Conservation (phyloP, 2,329 filamentous ascomycete species). For the Fusarium azukiicola region DNA sequence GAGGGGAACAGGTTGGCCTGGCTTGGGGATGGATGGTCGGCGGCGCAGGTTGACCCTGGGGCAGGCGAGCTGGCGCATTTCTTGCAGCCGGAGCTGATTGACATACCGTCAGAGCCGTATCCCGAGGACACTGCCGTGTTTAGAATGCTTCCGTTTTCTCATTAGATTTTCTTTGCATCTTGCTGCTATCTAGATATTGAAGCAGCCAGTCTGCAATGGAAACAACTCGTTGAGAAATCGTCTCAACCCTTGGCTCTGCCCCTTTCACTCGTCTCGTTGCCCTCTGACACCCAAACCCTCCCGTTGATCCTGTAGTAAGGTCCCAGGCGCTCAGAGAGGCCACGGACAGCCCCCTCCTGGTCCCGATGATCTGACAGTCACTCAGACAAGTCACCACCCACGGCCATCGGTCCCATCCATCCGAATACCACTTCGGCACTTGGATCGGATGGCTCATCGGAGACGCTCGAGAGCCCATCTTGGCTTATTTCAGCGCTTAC, state of each 20-base stretch:
- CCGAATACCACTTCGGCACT: constrained; percentile 8
- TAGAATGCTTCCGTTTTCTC: background rate
- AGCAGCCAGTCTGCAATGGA: too few relatives aligned
- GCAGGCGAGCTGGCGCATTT: constrained; percentile 24
- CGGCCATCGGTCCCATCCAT: background rate
- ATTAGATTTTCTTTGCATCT: background rate
- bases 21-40: constrained; percentile 25
- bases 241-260: too few relatives aligned
- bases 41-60: constrained; percentile 15
- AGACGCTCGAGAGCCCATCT: background rate
- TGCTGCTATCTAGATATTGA: background rate
- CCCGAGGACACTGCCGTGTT: constrained; percentile 4
- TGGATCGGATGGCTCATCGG: background rate
- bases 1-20: constrained; percentile 3
- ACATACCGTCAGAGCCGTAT: constrained; percentile 28
- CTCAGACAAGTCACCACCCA: background rate
- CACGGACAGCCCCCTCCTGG: background rate
- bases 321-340: background rate
- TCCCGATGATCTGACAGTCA: background rate
- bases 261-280: too few relatives aligned
- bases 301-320: background rate
- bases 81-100: constrained; percentile 26
- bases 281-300: too few relatives aligned
- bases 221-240: background rate
- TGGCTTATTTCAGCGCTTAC: background rate